Base-by-base conservation (phyloP, 1,284 basidiomycete genomes). In the Chondrostereum purpureum region DNA sequence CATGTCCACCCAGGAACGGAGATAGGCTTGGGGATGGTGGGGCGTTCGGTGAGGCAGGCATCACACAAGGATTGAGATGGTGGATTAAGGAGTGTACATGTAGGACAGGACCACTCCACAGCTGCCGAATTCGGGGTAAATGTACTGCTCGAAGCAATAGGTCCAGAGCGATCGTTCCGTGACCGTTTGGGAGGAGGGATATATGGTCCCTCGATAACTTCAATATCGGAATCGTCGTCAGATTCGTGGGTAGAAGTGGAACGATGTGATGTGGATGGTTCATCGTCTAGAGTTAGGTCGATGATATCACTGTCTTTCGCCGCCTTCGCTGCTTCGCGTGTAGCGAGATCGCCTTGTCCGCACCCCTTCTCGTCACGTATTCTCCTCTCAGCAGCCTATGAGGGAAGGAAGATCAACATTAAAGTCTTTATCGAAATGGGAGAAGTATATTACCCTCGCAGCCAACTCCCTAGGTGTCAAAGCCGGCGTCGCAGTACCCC, bases 301-400 rank as follows among this genome's bases (percentile, higher is more conserved):
- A 78, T 75, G 39, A 78, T 77, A 39, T 79, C 67, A 54, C 83
- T 84, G 45, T 83, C 75, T 46, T 75, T 68, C 1, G 80, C 77
- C 5, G 85, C 87, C 55, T 80, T 85, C 12, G 75, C 74, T 2
- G 76, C 78, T 60, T 91, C 88, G n/a, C 65, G 71, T 48, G 79
- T 67, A 1, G 79, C 82, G 17, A 68, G 47, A 12, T 66, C 62
- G 2, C 80, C 83, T 23, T 78, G 81, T 2, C 75, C 83, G 58
- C 89, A 92, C 0, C 75, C 60, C 57, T 80, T 82, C 55, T 86
- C 81, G 55, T 93, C 91, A 16, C 66, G 66, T 3, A 72, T 67
- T 46, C 91, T 70, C 45, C 83, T 73, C 57, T 92, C 88, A 0
- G 91, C 91, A 38, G 91, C 91, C 89, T 92, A 56, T 4, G 20